These are phyloP conservation scores for Ustilago curta DNA, from an alignment of 1,284 basidiomycete genomes.

Conservation along the genomic window DNA sequence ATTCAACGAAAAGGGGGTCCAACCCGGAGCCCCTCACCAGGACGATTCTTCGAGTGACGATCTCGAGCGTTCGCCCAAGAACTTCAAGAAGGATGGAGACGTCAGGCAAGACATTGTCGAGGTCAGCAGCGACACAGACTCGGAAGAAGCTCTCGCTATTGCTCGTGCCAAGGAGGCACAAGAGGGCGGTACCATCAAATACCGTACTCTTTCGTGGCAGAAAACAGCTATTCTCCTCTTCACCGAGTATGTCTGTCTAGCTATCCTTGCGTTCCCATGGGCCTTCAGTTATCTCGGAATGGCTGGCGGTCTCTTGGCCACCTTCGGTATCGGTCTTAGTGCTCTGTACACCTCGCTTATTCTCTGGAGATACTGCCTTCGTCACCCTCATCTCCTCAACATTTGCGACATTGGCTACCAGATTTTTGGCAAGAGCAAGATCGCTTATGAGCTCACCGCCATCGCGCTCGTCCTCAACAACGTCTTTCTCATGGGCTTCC, in stretches of 20 bases:
- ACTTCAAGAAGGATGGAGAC: slow-evolving; percentile 21
- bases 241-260: slow-evolving; percentile 64
- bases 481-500: slow-evolving; percentile 59
- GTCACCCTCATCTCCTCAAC: slow-evolving; percentile 74
- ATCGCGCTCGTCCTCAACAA: slow-evolving; percentile 63
- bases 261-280: slow-evolving; percentile 61
- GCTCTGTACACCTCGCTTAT: slow-evolving; percentile 62
- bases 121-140: slow-evolving; percentile 34
- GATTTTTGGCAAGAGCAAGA: slow-evolving; percentile 72
- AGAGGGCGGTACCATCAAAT: slow-evolving; percentile 51
- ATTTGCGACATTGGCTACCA: slow-evolving; percentile 77
- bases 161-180: slow-evolving; percentile 41
- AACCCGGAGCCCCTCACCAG: background rate
- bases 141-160: slow-evolving; percentile 26
- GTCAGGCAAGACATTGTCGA: slow-evolving; percentile 20
- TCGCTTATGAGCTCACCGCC: slow-evolving; percentile 72
- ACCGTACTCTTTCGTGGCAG: slow-evolving; percentile 60
- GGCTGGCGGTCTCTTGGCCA: slow-evolving; percentile 61
- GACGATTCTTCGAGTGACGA: slow-evolving; percentile 37
- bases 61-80: slow-evolving; percentile 27
- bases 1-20: slow-evolving; percentile 29
- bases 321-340: slow-evolving; percentile 56
- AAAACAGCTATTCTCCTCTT: slow-evolving; percentile 56
- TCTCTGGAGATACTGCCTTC: slow-evolving; percentile 75
- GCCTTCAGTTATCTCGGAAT: slow-evolving; percentile 61